Base-by-base conservation (phyloP, 768 basidiomycete species). In the Clitopilus passeckerianus region DNA sequence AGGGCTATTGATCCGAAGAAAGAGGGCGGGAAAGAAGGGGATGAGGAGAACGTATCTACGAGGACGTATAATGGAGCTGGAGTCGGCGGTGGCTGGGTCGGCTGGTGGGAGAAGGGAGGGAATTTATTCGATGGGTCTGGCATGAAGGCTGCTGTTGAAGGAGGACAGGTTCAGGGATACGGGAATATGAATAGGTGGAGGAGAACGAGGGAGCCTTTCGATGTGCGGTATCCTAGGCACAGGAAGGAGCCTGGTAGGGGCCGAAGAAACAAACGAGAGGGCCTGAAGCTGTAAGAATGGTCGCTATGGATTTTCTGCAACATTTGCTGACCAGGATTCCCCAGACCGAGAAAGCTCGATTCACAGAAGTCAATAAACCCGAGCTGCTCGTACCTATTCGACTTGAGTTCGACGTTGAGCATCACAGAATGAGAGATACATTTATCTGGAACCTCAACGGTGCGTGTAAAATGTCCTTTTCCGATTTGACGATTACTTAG, bases 361-460 rank as follows among this genome's bases (percentile, higher is more conserved):
- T 66, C 75, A 6, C 80, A 56, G 80, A 87, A 34, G 82, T 82
- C 5, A 80, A 85, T 63, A 77, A 80, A 24, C 80, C 83, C 12
- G 97, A 99, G 68, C 81, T 86, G 65, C 87, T 99, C 24, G 89
- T 98, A 4, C 97, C 97, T 2, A 89, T 99, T 41, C 86, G 97
- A n/a, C 78, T 99, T 56, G 97, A 99, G 71, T 87, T 98, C 66
- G 97, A 99, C 66, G 89, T 95, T 53, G 97, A 98, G 59, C 90
- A 92, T 67, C 88, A 91, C 68, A 91, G 89, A 74, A 88, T 98
- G 80, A 85, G 94, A 24, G 97, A 99, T 70, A 94, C 96, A 0
- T 98, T 98, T 74, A 84, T 97, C 50, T 99, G 96, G 97, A 97
- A 99, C 67, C 73, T 95, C 50, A 90, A 90, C 63, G 96, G 95